Base-by-base conservation (phyloP, 306 rosid species). In the Aeschynomene evenia region DNA sequence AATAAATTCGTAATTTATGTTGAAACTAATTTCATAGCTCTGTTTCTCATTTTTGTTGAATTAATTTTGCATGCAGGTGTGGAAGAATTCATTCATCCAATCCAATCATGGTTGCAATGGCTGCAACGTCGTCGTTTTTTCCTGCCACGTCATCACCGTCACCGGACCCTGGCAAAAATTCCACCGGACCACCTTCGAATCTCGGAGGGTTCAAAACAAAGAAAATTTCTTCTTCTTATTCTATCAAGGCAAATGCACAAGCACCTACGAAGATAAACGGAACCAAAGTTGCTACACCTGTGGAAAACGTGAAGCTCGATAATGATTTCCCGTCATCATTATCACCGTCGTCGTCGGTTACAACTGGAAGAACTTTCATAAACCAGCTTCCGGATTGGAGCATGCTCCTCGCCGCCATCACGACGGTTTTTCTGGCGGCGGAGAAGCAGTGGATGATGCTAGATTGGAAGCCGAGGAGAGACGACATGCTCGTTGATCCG, bases 391-490 rank as follows among this genome's bases (percentile, higher is more conserved):
- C 99, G 58, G 97, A 94, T 71, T 94, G 99, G 99, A 94, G 99
- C 73, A 87, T 91, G 97, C 97, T 94, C 22, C 95, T 94, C 73
- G 99, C 99, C 23, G 99, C 99, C 36, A 86, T 94, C 72, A 94
- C 99, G 6, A 94, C 97, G 0, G 78, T 81, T 16, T 91, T 94
- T 85, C 83, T 94, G 74, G 99, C 97, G 1, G 99, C 99, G 0
- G 99, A 94, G 81, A 94, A 94, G 86, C 97, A 94, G 81, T 94
- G 97, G 99, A 94, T 87, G 89, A 91, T 85, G 96, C 92, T 94
- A 39, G 99, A 94, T 81, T 94, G 99, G 99, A 94, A 91, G 80
- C 97, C 99, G 24, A 86, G 84, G 75, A 86, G 96, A 23, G 45
- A 92, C 1, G 99, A 91, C 77, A 67, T 94, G 91, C 86, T 85